These are phyloP conservation scores for Blastobotrys proliferans DNA, from an alignment of 1,139 yeast genomes.

Conservation along the genomic window DNA sequence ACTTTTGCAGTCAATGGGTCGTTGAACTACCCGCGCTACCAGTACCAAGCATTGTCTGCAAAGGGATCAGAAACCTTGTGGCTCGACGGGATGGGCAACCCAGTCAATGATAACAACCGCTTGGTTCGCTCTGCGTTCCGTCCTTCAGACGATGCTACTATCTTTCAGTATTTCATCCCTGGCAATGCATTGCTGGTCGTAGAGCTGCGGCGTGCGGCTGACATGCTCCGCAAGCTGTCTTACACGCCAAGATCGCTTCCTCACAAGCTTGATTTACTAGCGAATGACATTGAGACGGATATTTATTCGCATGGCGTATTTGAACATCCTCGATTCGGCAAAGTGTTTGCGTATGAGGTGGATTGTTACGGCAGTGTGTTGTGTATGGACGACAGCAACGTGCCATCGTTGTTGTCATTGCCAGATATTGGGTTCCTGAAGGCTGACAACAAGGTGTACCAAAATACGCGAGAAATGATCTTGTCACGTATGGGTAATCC, in stretches of 20 bases:
- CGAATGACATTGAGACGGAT: conserved; percentile 49
- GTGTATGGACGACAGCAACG: conserved; percentile 87
- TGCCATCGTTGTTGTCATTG: conserved; percentile 75
- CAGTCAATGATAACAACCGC: conserved; percentile 68
- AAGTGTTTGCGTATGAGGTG: conserved; percentile 81
- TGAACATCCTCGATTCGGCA: conserved; percentile 64
- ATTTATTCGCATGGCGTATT: conserved; percentile 61
- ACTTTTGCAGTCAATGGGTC: conserved; percentile 56
- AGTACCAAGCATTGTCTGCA: conserved; percentile 68
- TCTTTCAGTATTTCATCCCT: conserved; percentile 76
- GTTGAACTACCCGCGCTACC: conserved; percentile 39
- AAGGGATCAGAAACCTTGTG: conserved; percentile 80
- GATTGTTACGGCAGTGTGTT: conserved; percentile 78
- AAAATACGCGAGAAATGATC: conserved; percentile 75
- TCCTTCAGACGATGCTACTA: conserved; percentile 87
- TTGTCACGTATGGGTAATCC: conserved; percentile 71
- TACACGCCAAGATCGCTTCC: conserved; percentile 22
- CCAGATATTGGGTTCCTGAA: conserved; percentile 73
- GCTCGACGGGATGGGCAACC: conserved; percentile 75
- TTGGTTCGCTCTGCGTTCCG: conserved; percentile 78
- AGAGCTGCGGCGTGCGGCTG: conserved; percentile 45
- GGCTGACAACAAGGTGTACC: conserved; percentile 54
- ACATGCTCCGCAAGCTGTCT: conserved; percentile 22
- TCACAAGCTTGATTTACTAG: conserved; percentile 35
- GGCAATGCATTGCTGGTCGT: conserved; percentile 76